Conservation (phyloP, 108 stramenopile genomes). For the Cyclotella sp. region DNA sequence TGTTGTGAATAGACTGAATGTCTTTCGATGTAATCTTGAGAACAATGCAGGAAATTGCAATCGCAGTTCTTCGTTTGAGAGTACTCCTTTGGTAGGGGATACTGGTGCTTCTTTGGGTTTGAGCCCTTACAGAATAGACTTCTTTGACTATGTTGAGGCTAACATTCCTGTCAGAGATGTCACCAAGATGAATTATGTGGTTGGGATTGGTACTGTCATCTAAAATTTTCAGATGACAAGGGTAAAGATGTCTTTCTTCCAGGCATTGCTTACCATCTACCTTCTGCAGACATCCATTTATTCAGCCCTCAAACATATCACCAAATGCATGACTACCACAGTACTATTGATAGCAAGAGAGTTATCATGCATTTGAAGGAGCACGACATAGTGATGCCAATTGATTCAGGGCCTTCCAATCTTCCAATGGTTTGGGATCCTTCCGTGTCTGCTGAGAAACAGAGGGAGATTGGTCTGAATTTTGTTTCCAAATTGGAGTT, state of each 20-base stretch:
- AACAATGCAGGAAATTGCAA: too few species aligned
- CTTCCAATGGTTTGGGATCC: too few species aligned
- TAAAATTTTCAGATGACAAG: background rate
- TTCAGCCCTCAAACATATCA: too few species aligned
- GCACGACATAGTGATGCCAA: too few species aligned
- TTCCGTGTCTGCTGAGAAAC: too few species aligned
- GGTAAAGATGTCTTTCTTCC: too few species aligned
- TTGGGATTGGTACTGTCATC: background rate
- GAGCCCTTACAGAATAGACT: constrained; percentile 1
- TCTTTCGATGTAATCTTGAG: too few species aligned
- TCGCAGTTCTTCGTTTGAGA: background rate
- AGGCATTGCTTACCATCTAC: background rate
- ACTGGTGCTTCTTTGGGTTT: constrained; percentile 8
- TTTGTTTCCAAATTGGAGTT: too few species aligned
- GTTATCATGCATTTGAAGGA: background rate
- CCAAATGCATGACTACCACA: background rate
- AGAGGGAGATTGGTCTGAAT: too few species aligned
- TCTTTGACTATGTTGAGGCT: background rate
- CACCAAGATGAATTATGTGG: background rate
- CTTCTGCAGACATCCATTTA: background rate
- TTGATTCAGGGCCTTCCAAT: too few species aligned
- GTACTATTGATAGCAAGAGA: background rate
- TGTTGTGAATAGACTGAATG: too few species aligned
- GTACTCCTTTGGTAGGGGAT: constrained; percentile 3
- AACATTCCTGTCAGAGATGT: background rate